Evolutionary conservation across 2,329 filamentous ascomycete genomes (phyloP).

Genomic region (Sporothrix euskadiensis): DNA sequence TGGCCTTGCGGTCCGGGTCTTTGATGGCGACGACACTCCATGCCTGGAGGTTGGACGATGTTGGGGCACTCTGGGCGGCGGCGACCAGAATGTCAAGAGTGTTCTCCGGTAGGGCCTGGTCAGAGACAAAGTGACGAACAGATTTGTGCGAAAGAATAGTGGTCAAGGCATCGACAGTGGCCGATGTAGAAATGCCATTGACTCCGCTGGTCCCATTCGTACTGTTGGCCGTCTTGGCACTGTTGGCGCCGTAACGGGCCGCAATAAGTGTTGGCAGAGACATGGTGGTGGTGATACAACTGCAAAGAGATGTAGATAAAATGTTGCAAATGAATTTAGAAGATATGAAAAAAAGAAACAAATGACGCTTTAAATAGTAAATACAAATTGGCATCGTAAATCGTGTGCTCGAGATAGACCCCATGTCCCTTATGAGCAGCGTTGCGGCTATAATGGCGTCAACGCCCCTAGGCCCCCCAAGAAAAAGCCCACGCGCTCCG

Average conservation of each 20-base stretch:
- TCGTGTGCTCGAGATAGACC: neutral
- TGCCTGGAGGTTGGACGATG: constrained; percentile 41
- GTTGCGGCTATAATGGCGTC: neutral
- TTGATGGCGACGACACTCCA: constrained; percentile 40
- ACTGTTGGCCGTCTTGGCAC: neutral
- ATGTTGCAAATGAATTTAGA: neutral
- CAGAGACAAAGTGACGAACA: constrained; percentile 37
- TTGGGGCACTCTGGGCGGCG: constrained; percentile 41
- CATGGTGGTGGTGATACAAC: constrained; percentile 2
- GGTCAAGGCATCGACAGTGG: constrained; percentile 27
- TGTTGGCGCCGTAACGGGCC: constrained; percentile 22
- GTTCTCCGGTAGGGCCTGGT: constrained; percentile 32
- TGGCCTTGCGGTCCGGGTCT: constrained; percentile 36
- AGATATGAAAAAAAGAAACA: neutral
- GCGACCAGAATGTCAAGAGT: constrained; percentile 39
- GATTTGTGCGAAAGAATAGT: constrained; percentile 39
- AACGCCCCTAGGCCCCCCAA: neutral
- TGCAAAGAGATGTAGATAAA: neutral
- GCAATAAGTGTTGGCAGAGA: constrained; percentile 3
- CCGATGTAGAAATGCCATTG: neutral
- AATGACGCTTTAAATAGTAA: neutral
- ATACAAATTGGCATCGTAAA: constrained; percentile 14
- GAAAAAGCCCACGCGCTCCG: neutral
- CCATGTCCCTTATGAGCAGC: neutral
- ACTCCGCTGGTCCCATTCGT: neutral